These are phyloP conservation scores for Aspergillus flavus DNA, from an alignment of 2,329 filamentous ascomycete species.

Conservation along the genomic window DNA sequence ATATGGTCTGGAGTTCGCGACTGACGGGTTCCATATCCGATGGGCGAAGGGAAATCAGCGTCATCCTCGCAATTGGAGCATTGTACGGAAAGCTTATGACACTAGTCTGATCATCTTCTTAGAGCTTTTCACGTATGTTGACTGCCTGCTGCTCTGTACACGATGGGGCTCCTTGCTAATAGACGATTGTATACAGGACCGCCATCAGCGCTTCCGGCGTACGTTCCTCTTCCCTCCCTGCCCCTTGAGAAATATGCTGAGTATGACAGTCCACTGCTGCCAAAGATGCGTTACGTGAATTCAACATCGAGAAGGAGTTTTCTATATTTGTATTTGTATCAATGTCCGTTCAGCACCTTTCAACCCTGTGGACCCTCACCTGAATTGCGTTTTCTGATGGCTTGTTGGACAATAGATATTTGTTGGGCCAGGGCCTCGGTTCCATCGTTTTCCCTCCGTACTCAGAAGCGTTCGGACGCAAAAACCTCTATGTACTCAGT, in stretches of 20 bases:
- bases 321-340: constrained; percentile 36
- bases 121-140: constrained; percentile 37
- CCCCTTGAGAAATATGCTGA: constrained; percentile 7
- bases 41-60: constrained; percentile 33
- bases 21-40: constrained; percentile 34
- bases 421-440: constrained; percentile 38
- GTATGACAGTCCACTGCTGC: constrained; percentile 32
- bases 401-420: constrained; percentile 28
- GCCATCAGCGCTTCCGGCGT: constrained; percentile 40
- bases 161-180: constrained; percentile 14
- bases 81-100: constrained; percentile 32
- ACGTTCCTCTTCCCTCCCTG: constrained; percentile 16
- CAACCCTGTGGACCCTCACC: background rate
- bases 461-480: constrained; percentile 43
- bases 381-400: background rate
- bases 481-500: constrained; percentile 38
- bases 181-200: constrained; percentile 26
- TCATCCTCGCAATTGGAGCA: constrained; percentile 37
- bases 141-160: background rate
- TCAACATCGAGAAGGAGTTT: constrained; percentile 26
- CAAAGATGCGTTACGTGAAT: constrained; percentile 29
- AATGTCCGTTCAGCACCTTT: constrained; percentile 8
- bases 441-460: constrained; percentile 40
- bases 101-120: constrained; percentile 30
- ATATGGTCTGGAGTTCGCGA: constrained; percentile 31